Conservation (phyloP, 2,329 filamentous ascomycete species). For the Colletotrichum viniferum region DNA sequence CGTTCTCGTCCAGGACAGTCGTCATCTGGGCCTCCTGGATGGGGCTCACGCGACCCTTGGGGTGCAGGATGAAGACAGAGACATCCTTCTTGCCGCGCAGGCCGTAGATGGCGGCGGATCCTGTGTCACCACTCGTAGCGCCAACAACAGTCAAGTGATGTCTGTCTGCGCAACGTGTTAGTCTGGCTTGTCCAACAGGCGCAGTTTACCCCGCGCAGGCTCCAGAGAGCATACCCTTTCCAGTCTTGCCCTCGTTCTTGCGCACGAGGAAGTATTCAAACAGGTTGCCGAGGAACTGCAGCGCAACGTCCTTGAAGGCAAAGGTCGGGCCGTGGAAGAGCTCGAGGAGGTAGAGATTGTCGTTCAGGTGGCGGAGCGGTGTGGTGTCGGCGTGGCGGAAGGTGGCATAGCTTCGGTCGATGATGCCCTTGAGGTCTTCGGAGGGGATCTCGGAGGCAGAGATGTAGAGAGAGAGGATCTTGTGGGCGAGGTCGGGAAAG, state of each 20-base stretch:
- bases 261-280: conserved; percentile 87
- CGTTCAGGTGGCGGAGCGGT: conserved; percentile 78
- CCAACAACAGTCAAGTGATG: conserved; percentile 87
- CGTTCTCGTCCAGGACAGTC: conserved; percentile 86
- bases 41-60: conserved; percentile 86
- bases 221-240: conserved; percentile 44
- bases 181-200: background rate
- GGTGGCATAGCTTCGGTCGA: conserved; percentile 84
- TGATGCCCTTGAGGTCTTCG: conserved; percentile 80
- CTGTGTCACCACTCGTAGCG: conserved; percentile 87
- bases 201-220: background rate
- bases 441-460: conserved; percentile 81
- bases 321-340: conserved; percentile 96
- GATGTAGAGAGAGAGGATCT: conserved; percentile 88
- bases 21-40: conserved; percentile 99
- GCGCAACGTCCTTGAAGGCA: conserved; percentile 89
- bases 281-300: conserved; percentile 95
- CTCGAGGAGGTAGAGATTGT: conserved; percentile 85
- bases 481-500: conserved; percentile 81
- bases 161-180: conserved; percentile 52
- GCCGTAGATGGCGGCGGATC: conserved; percentile 95
- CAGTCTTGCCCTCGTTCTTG: conserved; percentile 72
- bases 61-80: conserved; percentile 92
- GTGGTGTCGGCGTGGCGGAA: conserved; percentile 83
- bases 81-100: conserved; percentile 96